Conservation (phyloP, 176 grass and related monocot species). For the Zizania latifolia region DNA sequence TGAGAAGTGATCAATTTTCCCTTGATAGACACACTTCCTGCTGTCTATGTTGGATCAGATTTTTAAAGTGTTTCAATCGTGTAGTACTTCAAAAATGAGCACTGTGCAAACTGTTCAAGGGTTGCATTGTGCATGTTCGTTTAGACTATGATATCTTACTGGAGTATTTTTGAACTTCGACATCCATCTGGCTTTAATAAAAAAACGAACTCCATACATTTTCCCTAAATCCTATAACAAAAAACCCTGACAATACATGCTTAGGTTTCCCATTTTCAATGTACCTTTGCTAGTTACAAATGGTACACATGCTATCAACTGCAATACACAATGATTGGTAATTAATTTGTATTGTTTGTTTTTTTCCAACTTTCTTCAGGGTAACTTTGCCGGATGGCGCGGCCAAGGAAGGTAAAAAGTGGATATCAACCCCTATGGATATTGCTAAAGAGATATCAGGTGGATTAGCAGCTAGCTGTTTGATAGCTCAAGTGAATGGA, state of each 20-base stretch:
- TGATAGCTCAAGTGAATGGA: constrained; percentile 91
- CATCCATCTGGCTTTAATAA: not conserved
- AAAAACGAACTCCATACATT: not conserved
- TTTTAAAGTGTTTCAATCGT: not conserved
- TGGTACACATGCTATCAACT: not conserved
- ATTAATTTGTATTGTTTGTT: not conserved
- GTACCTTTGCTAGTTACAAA: not conserved
- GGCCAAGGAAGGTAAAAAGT: constrained; percentile 76
- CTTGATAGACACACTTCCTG: not conserved
- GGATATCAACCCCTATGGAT: constrained; percentile 80
- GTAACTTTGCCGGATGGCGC: constrained; percentile 69
- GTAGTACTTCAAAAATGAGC: too few relatives aligned
- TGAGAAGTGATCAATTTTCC: too few relatives aligned
- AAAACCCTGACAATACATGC: not conserved
- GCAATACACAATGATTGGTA: not conserved
- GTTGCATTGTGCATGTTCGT: not conserved
- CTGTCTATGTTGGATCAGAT: not conserved
- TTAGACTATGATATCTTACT: not conserved
- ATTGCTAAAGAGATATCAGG: constrained; percentile 80
- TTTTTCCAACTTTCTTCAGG: constrained; percentile 32
- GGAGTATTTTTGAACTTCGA: not conserved
- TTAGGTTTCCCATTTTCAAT: not conserved
- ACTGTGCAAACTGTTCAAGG: not conserved
- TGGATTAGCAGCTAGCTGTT: constrained; percentile 66
- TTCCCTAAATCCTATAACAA: not conserved